These are phyloP conservation scores for Aphanoascus verrucosus DNA, from an alignment of 2,329 filamentous ascomycete species.

Conservation along the genomic window DNA sequence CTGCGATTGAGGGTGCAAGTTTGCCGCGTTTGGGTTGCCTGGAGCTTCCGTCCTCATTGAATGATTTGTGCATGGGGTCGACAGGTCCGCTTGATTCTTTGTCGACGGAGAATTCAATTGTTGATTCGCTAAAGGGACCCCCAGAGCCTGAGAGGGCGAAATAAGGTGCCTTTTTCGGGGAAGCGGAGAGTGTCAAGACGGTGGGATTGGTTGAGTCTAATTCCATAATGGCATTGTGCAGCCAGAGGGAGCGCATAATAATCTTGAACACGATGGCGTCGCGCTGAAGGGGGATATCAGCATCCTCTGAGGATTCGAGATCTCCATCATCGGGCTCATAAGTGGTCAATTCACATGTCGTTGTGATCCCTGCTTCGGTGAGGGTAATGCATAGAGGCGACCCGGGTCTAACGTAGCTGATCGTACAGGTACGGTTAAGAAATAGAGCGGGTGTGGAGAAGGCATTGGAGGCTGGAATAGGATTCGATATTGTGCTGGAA, in stretches of 20 bases:
- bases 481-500: slow-evolving; percentile 24
- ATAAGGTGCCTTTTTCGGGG: slow-evolving; percentile 51
- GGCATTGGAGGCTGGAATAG: slow-evolving; percentile 50
- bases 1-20: slow-evolving; percentile 36
- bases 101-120: slow-evolving; percentile 49
- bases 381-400: slow-evolving; percentile 74
- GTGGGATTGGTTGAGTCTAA: slow-evolving; percentile 58
- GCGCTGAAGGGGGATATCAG: slow-evolving; percentile 70
- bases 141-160: slow-evolving; percentile 61
- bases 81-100: slow-evolving; percentile 22
- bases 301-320: slow-evolving; percentile 22
- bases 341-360: slow-evolving; percentile 79
- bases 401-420: slow-evolving; percentile 65
- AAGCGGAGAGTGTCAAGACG: slow-evolving; percentile 57
- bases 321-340: slow-evolving; percentile 72
- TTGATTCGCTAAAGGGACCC: slow-evolving; percentile 48
- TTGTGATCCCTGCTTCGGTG: slow-evolving; percentile 75
- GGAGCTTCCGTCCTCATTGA: slow-evolving; percentile 31
- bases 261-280: slow-evolving; percentile 77
- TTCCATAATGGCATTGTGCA: slow-evolving; percentile 43
- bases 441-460: slow-evolving; percentile 77
- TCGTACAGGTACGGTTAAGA: slow-evolving; percentile 72
- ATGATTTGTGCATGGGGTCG: slow-evolving; percentile 24
- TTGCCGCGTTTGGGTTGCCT: slow-evolving; percentile 27
- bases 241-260: slow-evolving; percentile 62